These are phyloP conservation scores for Citrus sinensis DNA, from an alignment of 345 rosid species.

Conservation along the genomic window DNA sequence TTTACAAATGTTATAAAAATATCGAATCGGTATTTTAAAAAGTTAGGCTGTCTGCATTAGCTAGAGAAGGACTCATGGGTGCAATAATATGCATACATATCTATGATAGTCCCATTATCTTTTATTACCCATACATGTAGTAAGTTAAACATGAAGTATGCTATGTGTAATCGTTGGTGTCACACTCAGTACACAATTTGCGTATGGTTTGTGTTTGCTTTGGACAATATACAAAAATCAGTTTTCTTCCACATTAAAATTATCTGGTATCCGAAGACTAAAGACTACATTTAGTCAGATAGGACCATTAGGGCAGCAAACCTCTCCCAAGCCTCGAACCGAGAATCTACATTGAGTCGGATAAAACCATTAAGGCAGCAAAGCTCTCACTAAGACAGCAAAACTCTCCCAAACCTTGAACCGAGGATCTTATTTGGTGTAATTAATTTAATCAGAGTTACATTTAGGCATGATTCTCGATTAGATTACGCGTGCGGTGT, in stretches of 20 bases:
- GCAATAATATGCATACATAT: not conserved
- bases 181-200: not conserved
- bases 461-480: not conserved
- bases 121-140: not conserved
- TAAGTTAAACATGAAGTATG: not conserved
- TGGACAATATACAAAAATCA: not conserved
- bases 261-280: too few species aligned
- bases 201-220: not conserved
- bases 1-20: too few species aligned
- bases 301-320: too few species aligned
- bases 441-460: not conserved
- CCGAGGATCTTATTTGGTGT: too few species aligned
- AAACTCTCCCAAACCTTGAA: too few species aligned
- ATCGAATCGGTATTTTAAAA: too few species aligned
- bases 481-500: not conserved
- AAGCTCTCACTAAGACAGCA: too few species aligned
- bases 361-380: fast-evolving
- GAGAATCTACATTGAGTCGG: too few species aligned
- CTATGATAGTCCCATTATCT: not conserved
- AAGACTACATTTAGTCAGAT: too few species aligned
- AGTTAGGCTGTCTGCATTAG: too few species aligned
- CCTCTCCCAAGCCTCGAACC: too few species aligned
- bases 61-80: too few species aligned
- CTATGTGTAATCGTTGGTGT: not conserved
- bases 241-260: not conserved